A percentile compares a stretch with the other conserved stretches of the same genome.
Conservation (phyloP, 1,284 basidiomycete genomes). For the Apiotrichum laibachii region DNA sequence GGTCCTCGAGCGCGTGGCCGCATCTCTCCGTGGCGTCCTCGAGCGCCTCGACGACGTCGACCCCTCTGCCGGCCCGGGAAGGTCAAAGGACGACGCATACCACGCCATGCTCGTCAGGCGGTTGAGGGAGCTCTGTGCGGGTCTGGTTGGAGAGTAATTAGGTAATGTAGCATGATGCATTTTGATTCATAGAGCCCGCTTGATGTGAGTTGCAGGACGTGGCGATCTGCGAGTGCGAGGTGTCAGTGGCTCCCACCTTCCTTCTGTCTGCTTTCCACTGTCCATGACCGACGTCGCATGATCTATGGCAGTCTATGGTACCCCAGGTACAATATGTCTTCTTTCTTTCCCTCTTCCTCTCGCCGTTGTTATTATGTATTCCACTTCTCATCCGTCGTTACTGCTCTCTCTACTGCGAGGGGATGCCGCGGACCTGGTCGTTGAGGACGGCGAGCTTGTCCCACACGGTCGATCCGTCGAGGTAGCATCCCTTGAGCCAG, state of each 20-base stretch:
- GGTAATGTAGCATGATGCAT: constrained; percentile 6
- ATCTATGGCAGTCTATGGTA: too few species aligned
- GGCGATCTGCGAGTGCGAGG: too few species aligned
- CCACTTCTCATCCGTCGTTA: too few species aligned
- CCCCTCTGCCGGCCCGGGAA: constrained; percentile 31
- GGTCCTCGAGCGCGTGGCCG: constrained; percentile 40
- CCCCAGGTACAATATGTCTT: too few species aligned
- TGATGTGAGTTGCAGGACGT: neutral
- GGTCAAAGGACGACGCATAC: constrained; percentile 26
- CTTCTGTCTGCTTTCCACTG: too few species aligned
- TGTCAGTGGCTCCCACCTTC: too few species aligned
- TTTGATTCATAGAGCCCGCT: neutral
- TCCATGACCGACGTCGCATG: too few species aligned
- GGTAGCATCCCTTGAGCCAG: constrained; percentile 84
- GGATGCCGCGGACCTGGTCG: constrained; percentile 16
- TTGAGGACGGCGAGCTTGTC: constrained; percentile 53
- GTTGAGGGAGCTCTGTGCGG: constrained; percentile 43
- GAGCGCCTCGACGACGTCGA: constrained; percentile 48
- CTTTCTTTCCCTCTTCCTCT: too few species aligned
- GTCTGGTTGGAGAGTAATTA: neutral
- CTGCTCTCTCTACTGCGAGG: neutral
- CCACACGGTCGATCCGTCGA: constrained; percentile 73
- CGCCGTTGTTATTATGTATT: too few species aligned
- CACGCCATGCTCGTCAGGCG: constrained; percentile 45
- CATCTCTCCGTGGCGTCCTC: constrained; percentile 40